A percentile compares a stretch with the other conserved stretches of the same genome.
phyloP scores from a whole-genome alignment of 2,329 filamentous ascomycete genomes.

The Paraphaeosphaeria minitans region DNA sequence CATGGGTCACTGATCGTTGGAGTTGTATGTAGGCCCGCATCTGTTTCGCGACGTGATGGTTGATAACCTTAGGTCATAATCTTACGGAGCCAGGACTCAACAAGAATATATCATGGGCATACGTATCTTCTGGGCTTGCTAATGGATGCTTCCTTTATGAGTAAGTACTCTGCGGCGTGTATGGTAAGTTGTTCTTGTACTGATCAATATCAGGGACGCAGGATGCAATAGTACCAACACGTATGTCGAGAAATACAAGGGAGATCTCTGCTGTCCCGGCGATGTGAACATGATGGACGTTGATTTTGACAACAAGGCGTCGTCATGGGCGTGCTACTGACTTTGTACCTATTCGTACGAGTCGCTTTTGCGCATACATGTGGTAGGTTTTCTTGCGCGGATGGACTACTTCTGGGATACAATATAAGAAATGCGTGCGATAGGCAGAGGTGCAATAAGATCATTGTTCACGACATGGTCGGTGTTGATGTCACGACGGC shows the following conservation, averaged over 20 bases:
- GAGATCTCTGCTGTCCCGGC: slow-evolving; percentile 24
- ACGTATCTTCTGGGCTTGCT: slow-evolving; percentile 26
- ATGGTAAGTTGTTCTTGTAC: not conserved
- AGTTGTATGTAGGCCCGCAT: slow-evolving; percentile 10
- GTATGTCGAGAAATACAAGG: slow-evolving; percentile 29
- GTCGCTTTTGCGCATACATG: not conserved
- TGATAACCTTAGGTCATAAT: slow-evolving; percentile 14
- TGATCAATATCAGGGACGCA: slow-evolving; percentile 16
- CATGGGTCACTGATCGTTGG: slow-evolving; percentile 28
- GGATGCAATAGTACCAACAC: slow-evolving; percentile 21
- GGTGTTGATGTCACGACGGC: too few species aligned
- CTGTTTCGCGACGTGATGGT: not conserved
- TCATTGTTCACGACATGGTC: not conserved
- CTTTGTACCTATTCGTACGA: not conserved
- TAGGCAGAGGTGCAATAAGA: not conserved
- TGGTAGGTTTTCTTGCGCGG: too few species aligned
- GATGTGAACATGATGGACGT: slow-evolving; percentile 26
- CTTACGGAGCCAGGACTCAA: slow-evolving; percentile 21
- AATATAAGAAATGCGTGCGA: not conserved
- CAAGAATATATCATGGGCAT: slow-evolving; percentile 28
- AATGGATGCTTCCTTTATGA: slow-evolving; percentile 28
- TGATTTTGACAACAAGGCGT: slow-evolving; percentile 22
- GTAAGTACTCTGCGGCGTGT: slow-evolving; percentile 15
- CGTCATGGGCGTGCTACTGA: slow-evolving; percentile 15
- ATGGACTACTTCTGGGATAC: too few species aligned